These are phyloP conservation scores for Austroboletus niveus DNA, from an alignment of 1,284 basidiomycete species.

Conservation along the genomic window DNA sequence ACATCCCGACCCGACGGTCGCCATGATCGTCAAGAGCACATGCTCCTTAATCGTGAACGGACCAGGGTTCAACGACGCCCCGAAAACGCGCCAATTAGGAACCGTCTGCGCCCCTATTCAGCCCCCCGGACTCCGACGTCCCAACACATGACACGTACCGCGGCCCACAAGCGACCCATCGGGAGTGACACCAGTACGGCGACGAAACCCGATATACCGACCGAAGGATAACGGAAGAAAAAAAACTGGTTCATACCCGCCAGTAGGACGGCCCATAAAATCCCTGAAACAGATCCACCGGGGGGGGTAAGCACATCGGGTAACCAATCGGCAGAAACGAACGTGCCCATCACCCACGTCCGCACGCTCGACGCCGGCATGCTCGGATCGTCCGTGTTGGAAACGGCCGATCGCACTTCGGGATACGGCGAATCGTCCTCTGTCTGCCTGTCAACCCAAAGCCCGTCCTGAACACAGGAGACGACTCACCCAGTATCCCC, in stretches of 20 bases:
- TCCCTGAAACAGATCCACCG: slow-evolving; percentile 14
- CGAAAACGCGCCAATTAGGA: slow-evolving; percentile 58
- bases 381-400: slow-evolving; percentile 65
- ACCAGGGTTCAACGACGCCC: slow-evolving; percentile 62
- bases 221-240: slow-evolving; percentile 64
- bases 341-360: slow-evolving; percentile 61
- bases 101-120: slow-evolving; percentile 32
- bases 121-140: neutral
- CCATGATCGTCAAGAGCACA: slow-evolving; percentile 75
- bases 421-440: slow-evolving; percentile 68
- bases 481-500: slow-evolving; percentile 36
- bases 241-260: slow-evolving; percentile 66
- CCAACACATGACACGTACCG: slow-evolving; percentile 14
- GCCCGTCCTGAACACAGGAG: too few species aligned
- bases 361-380: slow-evolving; percentile 64
- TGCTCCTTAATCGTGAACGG: slow-evolving; percentile 75
- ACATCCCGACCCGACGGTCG: slow-evolving; percentile 56
- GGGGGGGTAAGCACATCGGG: too few species aligned
- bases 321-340: neutral
- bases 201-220: slow-evolving; percentile 48
- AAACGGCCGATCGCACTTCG: slow-evolving; percentile 75
- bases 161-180: slow-evolving; percentile 59
- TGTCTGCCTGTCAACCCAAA: slow-evolving; percentile 3
- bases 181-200: slow-evolving; percentile 67
- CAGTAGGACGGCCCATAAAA: slow-evolving; percentile 56